Evolutionary conservation across 352 stramenopile genomes (phyloP).

Genomic region (Achlya hypogyna): DNA sequence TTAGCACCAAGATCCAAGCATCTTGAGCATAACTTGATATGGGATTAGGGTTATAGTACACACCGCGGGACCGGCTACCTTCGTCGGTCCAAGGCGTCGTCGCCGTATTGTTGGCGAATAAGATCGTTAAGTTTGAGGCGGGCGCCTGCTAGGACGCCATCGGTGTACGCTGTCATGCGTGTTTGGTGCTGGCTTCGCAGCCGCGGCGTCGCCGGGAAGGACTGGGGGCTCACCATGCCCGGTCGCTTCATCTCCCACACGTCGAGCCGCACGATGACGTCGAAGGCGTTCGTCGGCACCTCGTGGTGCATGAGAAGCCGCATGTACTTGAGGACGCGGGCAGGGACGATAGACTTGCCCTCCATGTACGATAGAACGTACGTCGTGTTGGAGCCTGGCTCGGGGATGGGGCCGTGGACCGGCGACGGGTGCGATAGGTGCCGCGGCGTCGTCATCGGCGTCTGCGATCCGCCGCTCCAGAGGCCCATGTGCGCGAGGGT

Average conservation of each 20-base stretch:
- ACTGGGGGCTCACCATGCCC: conserved; percentile 71
- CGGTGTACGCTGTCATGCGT: conserved; percentile 70
- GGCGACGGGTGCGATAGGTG: conserved; percentile 21
- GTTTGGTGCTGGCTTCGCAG: conserved; percentile 61
- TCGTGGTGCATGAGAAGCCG: conserved; percentile 78
- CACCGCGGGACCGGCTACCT: too few species aligned
- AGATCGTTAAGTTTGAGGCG: conserved; percentile 51
- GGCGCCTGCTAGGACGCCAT: conserved; percentile 49
- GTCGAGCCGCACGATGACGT: conserved; percentile 67
- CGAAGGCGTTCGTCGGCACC: conserved; percentile 77
- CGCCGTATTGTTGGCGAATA: conserved; percentile 19
- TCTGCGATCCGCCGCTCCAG: conserved; percentile 75
- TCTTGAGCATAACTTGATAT: too few species aligned
- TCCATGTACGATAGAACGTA: conserved; percentile 77
- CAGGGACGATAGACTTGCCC: conserved; percentile 54
- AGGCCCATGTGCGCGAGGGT: conserved; percentile 62
- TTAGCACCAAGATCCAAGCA: too few species aligned
- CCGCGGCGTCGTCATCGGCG: conserved; percentile 65
- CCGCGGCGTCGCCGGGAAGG: conserved; percentile 57
- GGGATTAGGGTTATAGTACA: too few species aligned
- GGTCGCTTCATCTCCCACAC: conserved; percentile 66
- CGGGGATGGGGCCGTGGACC: conserved; percentile 24
- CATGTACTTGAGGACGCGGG: conserved; percentile 81
- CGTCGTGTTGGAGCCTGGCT: conserved; percentile 19
- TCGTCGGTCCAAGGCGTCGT: neutral